These are phyloP conservation scores for Xylaria scruposa DNA, from an alignment of 495 filamentous ascomycete genomes.

Conservation along the genomic window DNA sequence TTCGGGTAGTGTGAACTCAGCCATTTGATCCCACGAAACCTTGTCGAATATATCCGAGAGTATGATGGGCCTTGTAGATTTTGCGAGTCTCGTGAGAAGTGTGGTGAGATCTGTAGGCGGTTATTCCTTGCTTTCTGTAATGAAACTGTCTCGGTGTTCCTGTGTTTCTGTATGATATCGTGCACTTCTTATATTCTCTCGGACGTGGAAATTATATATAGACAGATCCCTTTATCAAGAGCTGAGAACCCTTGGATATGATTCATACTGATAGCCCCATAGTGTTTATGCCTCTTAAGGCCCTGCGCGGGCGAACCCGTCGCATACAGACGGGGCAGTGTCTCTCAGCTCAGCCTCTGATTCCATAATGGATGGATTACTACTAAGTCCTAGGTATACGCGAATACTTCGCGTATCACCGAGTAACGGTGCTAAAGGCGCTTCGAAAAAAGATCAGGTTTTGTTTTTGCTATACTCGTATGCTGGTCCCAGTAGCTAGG, in stretches of 20 bases:
- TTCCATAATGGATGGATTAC: not conserved
- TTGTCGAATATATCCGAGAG: not conserved
- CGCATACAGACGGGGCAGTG: not conserved
- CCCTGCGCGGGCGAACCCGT: not conserved
- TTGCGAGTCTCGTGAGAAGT: not conserved
- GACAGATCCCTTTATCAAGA: not conserved
- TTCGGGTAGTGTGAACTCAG: constrained; percentile 28
- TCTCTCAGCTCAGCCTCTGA: not conserved
- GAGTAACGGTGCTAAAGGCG: not conserved
- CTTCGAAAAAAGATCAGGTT: not conserved
- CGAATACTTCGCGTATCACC: not conserved
- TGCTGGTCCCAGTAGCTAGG: no score
- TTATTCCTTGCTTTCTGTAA: not conserved
- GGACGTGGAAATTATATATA: not conserved
- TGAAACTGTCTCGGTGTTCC: not conserved
- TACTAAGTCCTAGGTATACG: not conserved
- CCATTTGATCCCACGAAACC: constrained; percentile 8
- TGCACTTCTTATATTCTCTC: constrained; percentile 9
- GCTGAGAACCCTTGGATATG: not conserved
- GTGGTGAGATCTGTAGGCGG: not conserved
- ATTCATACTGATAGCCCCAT: constrained; percentile 15
- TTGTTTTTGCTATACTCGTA: no score
- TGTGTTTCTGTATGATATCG: not conserved
- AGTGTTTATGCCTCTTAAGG: not conserved
- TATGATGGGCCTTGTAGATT: not conserved